Percentiles rank a stretch among this genome's conserved stretches.
phyloP scores from a whole-genome alignment of 257 asterid genomes.

The Jasminum sambac region DNA sequence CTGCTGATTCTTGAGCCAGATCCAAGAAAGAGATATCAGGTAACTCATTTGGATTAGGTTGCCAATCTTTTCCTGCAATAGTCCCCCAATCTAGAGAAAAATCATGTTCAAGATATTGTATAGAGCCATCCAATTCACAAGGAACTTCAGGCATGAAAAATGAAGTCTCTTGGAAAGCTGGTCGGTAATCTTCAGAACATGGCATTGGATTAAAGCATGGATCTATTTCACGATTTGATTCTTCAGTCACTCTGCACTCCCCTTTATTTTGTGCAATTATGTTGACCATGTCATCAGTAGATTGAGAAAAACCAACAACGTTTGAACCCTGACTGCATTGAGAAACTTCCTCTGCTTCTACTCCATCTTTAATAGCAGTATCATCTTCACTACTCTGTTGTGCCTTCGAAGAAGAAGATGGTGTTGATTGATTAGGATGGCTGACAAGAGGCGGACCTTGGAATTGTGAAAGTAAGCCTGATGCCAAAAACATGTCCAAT shows the following conservation, averaged over 20 bases:
- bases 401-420: constrained; percentile 65
- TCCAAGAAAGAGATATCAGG: constrained; percentile 60
- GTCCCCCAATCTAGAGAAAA: constrained; percentile 60
- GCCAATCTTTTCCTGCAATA: constrained; percentile 65
- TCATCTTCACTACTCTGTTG: constrained; percentile 78
- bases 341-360: constrained; percentile 71
- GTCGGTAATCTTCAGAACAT: constrained; percentile 45
- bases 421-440: constrained; percentile 48
- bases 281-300: constrained; percentile 45
- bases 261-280: constrained; percentile 39
- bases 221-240: constrained; percentile 18
- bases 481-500: constrained; percentile 75
- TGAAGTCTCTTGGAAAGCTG: constrained; percentile 46
- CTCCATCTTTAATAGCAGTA: constrained; percentile 45
- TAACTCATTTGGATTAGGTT: constrained; percentile 54
- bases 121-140: constrained; percentile 39
- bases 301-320: constrained; percentile 50
- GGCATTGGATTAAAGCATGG: constrained; percentile 29
- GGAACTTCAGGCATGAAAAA: constrained; percentile 49
- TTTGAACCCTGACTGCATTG: constrained; percentile 86
- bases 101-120: constrained; percentile 53
- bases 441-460: constrained; percentile 59
- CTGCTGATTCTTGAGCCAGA: constrained; percentile 52
- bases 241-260: constrained; percentile 45
- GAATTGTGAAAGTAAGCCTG: constrained; percentile 82